Percentiles rank a stretch among this genome's conserved stretches.
These are phyloP conservation scores for Rhinocladiella mackenziei DNA, from an alignment of 2,329 filamentous ascomycete genomes.

Conservation along the genomic window DNA sequence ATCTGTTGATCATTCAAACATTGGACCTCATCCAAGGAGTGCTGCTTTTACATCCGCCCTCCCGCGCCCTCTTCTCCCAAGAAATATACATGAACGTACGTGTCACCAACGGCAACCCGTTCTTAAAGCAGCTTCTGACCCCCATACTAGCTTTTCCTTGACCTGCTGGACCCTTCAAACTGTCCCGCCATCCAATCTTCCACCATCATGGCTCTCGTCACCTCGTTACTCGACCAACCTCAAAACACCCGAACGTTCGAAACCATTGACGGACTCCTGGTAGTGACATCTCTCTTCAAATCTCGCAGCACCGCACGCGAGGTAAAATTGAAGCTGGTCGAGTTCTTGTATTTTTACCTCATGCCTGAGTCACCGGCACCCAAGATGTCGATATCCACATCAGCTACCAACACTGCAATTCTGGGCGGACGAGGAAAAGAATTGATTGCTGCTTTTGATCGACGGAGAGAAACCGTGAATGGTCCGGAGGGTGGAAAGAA, in stretches of 20 bases:
- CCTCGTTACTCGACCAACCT: slow-evolving; percentile 79
- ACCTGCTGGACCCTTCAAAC: slow-evolving; percentile 88
- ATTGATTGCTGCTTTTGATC: slow-evolving; percentile 54
- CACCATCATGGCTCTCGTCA: slow-evolving; percentile 84
- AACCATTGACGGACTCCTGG: slow-evolving; percentile 82
- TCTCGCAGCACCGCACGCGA: slow-evolving; percentile 77
- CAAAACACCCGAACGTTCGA: slow-evolving; percentile 90
- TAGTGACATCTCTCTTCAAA: slow-evolving; percentile 90
- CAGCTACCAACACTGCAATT: slow-evolving; percentile 38
- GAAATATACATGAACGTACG: slow-evolving; percentile 89
- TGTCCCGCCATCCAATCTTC: slow-evolving; percentile 88
- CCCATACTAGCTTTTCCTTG: slow-evolving; percentile 69
- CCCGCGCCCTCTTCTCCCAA: slow-evolving; percentile 77
- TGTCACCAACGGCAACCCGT: background rate
- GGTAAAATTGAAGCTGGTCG: slow-evolving; percentile 92
- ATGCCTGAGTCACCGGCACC: slow-evolving; percentile 72
- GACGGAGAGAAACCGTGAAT: slow-evolving; percentile 32
- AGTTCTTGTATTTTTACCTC: slow-evolving; percentile 97
- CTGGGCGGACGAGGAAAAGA: slow-evolving; percentile 64
- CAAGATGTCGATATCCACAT: slow-evolving; percentile 36
- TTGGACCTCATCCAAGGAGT: slow-evolving; percentile 86
- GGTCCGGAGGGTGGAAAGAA: slow-evolving; percentile 19
- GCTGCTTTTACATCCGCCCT: slow-evolving; percentile 83
- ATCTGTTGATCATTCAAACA: slow-evolving; percentile 80
- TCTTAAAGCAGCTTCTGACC: background rate